These are phyloP conservation scores for Reutealis trisperma DNA, from an alignment of 345 rosid genomes.

Conservation along the genomic window DNA sequence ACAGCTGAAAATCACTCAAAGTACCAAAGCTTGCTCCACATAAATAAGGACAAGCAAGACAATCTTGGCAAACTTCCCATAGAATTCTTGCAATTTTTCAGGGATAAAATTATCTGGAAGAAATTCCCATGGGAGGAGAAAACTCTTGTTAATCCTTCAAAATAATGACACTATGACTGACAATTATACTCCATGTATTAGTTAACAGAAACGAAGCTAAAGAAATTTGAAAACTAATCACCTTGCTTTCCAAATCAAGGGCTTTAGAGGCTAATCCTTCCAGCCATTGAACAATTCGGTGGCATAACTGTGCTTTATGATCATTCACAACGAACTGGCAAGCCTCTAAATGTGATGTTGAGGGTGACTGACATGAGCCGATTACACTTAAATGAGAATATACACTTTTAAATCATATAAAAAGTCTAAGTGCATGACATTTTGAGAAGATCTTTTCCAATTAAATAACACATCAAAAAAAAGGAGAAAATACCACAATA, in stretches of 20 bases:
- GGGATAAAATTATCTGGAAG: not conserved
- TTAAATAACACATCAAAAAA: not conserved
- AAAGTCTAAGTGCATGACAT: not conserved
- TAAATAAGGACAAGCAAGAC: not conserved
- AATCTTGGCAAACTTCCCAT: not conserved
- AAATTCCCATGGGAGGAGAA: not conserved
- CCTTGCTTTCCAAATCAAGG: slow-evolving; percentile 95
- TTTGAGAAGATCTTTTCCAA: not conserved
- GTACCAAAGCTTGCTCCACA: no score
- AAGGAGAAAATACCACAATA: slow-evolving; percentile 51
- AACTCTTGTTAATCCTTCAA: not conserved
- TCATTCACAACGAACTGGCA: slow-evolving; percentile 82
- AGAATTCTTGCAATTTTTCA: not conserved
- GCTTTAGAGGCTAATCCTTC: slow-evolving; percentile 94
- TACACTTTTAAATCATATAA: not conserved
- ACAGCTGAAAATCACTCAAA: no score
- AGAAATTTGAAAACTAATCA: slow-evolving; percentile 23
- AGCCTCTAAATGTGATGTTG: slow-evolving; percentile 95
- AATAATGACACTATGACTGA: not conserved
- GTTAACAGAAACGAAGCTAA: slow-evolving; percentile 17
- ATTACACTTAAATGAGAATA: slow-evolving; percentile 19
- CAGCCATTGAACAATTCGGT: slow-evolving; percentile 92
- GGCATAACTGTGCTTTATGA: slow-evolving; percentile 91
- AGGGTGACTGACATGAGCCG: slow-evolving; percentile 56
- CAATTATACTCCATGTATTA: slow-evolving; percentile 1